Evolutionary conservation across 108 stramenopile species (phyloP), one percentile per base, ranked within the genome.

Genomic region (Cyclotella atomus): DNA sequence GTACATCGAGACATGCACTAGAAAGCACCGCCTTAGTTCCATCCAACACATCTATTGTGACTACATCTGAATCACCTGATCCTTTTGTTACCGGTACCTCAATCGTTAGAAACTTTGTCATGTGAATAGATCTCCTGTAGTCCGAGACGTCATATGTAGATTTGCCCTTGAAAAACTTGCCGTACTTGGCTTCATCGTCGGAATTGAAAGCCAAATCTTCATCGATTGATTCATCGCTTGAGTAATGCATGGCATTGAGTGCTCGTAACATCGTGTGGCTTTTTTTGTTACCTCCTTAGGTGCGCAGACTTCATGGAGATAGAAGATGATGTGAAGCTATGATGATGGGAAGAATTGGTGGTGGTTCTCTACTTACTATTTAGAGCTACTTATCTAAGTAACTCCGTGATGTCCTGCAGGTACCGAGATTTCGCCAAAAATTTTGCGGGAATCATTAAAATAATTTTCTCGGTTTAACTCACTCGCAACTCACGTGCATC

Each of bases 171-270:
- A 96, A 94, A 59, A 92, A 87, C 35, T 80, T 71, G 9, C 96
- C 93, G 75, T 85, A 95, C 21, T 78, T 66, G 29, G 82, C 71
- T 61, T 95, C 96, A 77, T 96, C 93, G 3, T 96, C 96, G 10
- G 89, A 88, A 60, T 93, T 87, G 84, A 96, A 95, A 19, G 93
- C 92, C 27, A 84, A 91, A 54, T 94, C 96, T 66, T 87, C 85
- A 32, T 83, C 73, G 62, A 96, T 92, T 66, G 88, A 87, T 73
- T 91, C 91, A 62, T 96, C 93, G 17, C 90, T 91, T 23, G 71
- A 75, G 62, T 89, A 89, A 29, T 55, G 38, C 24, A 72, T 47
- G 30, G 24, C 52, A 53, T 47, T 25, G 50, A 68, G 68, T 52
- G 52, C 52, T 3, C 52, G 52, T 52, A 52, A 23, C 52, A 52